A percentile compares a stretch with the other conserved stretches of the same genome.
phyloP scores from a whole-genome alignment of 495 filamentous ascomycete species.

The Daldinia decipiens region DNA sequence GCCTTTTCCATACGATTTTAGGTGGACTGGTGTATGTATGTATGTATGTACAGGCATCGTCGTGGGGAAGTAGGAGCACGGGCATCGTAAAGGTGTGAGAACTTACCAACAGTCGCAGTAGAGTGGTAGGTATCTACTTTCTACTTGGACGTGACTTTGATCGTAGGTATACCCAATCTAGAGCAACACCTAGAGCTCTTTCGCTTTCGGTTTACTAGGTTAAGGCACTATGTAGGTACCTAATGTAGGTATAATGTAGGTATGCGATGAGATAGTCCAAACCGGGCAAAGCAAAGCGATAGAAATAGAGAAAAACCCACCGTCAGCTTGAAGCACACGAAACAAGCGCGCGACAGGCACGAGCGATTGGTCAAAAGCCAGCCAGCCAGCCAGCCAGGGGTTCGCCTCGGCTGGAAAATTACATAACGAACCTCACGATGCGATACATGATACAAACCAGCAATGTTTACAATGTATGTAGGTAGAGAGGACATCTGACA shows the following conservation, averaged over 20 bases:
- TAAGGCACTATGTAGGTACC: no score
- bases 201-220: not conserved
- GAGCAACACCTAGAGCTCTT: not conserved
- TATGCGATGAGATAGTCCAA: conserved; percentile 3
- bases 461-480: not conserved
- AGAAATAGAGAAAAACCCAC: not conserved
- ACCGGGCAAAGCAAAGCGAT: not conserved
- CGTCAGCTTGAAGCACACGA: conserved; percentile 28
- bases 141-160: no score
- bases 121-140: conserved; percentile 1
- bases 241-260: no score
- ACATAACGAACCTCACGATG: conserved; percentile 29
- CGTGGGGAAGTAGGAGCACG: conserved; percentile 9
- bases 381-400: conserved; percentile 7
- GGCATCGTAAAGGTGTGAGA: conserved; percentile 9
- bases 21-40: no score
- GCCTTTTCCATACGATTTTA: not conserved
- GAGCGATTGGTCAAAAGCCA: conserved; percentile 27
- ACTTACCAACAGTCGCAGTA: conserved; percentile 13
- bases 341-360: conserved; percentile 31
- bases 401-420: conserved; percentile 7
- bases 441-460: conserved; percentile 6
- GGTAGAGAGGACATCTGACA: not conserved
- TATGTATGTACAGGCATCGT: not conserved
- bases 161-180: no score